phyloP scores from a whole-genome alignment of 129 eudicot species.

The Chrysanthemum makinoi region DNA sequence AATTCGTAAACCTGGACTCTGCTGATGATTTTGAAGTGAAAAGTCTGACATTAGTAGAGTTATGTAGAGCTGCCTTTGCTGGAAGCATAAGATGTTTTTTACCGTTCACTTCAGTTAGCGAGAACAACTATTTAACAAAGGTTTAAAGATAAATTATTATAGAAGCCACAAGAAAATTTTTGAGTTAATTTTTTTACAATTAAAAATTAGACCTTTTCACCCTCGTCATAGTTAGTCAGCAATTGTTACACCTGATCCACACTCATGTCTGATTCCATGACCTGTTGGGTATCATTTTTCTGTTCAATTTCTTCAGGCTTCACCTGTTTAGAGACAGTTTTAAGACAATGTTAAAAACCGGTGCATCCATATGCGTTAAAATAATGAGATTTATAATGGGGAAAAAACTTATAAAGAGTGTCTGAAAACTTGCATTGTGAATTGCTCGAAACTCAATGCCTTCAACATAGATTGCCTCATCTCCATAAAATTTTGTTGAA shows the following conservation, averaged over 20 bases:
- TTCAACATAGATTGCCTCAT: not conserved
- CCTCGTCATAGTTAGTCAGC: not conserved
- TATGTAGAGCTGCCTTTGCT: no score
- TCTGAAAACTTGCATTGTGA: not conserved
- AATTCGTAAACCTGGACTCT: no score
- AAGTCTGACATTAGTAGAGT: not conserved
- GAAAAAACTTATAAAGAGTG: not conserved
- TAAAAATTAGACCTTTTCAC: not conserved
- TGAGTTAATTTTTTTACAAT: no score
- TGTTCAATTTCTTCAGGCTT: not conserved
- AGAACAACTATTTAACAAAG: not conserved
- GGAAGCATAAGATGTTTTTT: no score
- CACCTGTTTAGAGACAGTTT: not conserved
- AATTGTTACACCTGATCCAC: not conserved
- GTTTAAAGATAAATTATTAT: no score
- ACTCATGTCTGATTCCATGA: not conserved
- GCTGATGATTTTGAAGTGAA: no score
- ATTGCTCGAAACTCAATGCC: constrained; percentile 15
- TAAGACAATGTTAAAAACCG: no score
- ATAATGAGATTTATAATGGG: no score
- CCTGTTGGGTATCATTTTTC: not conserved
- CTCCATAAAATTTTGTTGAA: not conserved
- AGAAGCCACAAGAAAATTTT: no score
- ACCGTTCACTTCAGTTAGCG: no score
- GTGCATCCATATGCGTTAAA: no score